Evolutionary conservation across 2,329 filamentous ascomycete species (phyloP).

Genomic region (Sclerotinia borealis): DNA sequence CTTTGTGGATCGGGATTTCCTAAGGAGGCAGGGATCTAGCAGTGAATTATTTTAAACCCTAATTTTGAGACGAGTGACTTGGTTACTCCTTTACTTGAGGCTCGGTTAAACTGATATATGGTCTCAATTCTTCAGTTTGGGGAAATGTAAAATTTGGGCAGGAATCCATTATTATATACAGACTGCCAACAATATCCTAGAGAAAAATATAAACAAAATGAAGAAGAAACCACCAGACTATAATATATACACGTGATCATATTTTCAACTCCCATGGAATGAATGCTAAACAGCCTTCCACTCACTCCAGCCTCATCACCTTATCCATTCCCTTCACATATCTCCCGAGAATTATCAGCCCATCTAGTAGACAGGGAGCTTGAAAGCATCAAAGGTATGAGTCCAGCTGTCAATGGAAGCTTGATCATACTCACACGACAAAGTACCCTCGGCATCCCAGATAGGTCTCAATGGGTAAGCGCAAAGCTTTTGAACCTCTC

Average conservation of each 20-base stretch:
- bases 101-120: no score
- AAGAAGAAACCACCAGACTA: background rate
- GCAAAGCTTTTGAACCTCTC: slow-evolving; percentile 36
- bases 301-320: background rate
- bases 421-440: slow-evolving; percentile 30
- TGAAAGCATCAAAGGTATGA: slow-evolving; percentile 24
- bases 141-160: background rate
- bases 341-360: background rate
- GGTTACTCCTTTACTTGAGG: no score
- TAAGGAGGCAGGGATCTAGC: no score
- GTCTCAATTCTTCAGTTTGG: no score
- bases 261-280: background rate
- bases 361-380: slow-evolving; percentile 18
- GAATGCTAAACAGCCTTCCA: background rate
- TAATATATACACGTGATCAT: background rate
- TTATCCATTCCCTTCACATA: background rate
- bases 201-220: background rate
- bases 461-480: slow-evolving; percentile 36
- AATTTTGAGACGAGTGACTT: no score
- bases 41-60: no score
- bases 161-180: background rate
- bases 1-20: no score
- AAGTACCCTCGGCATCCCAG: slow-evolving; percentile 25
- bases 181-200: background rate
- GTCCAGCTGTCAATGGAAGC: slow-evolving; percentile 28